Base-by-base conservation (phyloP, 352 stramenopile species). In the Globisporangium middletonii region DNA sequence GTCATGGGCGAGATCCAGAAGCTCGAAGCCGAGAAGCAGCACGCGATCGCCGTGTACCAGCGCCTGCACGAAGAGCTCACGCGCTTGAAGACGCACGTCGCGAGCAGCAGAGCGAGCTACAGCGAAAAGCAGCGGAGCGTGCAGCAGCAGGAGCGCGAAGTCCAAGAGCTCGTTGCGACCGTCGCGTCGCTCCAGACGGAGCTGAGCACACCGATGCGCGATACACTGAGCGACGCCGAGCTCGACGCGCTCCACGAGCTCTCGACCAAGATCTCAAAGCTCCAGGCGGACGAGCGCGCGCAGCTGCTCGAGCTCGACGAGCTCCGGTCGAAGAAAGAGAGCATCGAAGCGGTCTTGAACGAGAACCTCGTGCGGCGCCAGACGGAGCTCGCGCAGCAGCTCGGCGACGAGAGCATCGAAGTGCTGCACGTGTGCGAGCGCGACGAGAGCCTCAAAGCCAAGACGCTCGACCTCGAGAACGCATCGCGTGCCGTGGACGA, bases 311-410 rank as follows among this genome's bases (percentile, higher is more conserved):
- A 73, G 16, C 63, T 98, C 8, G 92, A 98, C 60, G 89, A 97
- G 37, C 69, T 97, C n/a, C 84, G 85, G 7, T 83, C 78, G 12
- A 83, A 92, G 54, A 92, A 95, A 43, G 83, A 97, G 35, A 78
- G 79, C 13, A 76, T 98, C 18, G 76, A 96, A 59, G 93, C 88
- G 18, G 75, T 98, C 47, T 68, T 99, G 9, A 76, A 86, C 50
- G 82, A 98, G 61, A 98, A 98, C 65, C 72, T 99, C 27, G 63
- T 97, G 27, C 89, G 86, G 62, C 83, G 94, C 44, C 79, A 86
- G 44, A 80, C 72, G 49, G 86, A 95, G 60, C 60, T 95, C 35
- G 60, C 58, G 4, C 62, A 66, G 16, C 75, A 88, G 44, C 67
- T 93, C 50, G 79, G 72, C 18, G 69, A 87, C 65, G 79, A 78